Base-by-base conservation (phyloP, 2,329 filamentous ascomycete genomes). In the Ceratocystis lukuohia region DNA sequence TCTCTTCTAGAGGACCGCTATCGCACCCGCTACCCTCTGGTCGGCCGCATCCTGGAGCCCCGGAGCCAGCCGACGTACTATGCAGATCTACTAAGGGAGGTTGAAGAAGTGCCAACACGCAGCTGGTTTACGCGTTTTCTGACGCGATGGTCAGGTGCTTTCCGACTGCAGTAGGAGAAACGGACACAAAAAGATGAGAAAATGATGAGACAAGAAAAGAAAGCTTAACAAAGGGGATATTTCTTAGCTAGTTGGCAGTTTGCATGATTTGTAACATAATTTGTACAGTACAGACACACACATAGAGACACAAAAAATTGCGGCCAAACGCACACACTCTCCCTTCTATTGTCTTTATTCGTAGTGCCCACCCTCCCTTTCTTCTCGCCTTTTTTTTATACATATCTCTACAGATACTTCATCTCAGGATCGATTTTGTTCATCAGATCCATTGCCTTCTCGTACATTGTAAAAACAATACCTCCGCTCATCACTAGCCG, bases 381-480 rank as follows among this genome's bases (percentile, higher is more conserved):
- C 20, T 53, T 8, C 5, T 48, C n/a, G 2, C 12, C 17, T 30
- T 15, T n/a, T 37, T 53, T 28, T 28, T 5, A 8, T 7, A 10
- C n/a, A 4, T 17, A 7, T 20, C 7, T 44, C 44, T 79, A 95
- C 69, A 97, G 84, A 74, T 95, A 96, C 74, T 82, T 88, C 73
- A 86, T 85, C 72, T 95, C 83, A 0, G 94, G 94, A 74, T 99
- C 94, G 64, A 92, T 68, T 72, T 75, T 80, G 72, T 90, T 84
- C 79, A 99, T 85, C 67, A 91, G 72, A 65, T 96, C 93, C 80
- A 97, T 97, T 68, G 88, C 89, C 82, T 96, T 96, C 79, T 97
- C 93, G 75, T 96, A 94, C 87, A 97, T 95, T 25, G 94, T 95
- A 74, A 99, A 99, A 50, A 99, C 94, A 73, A 99, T 96, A 20